These are phyloP conservation scores for Nannizziopsis barbatae DNA, from an alignment of 2,329 filamentous ascomycete species.

Conservation along the genomic window DNA sequence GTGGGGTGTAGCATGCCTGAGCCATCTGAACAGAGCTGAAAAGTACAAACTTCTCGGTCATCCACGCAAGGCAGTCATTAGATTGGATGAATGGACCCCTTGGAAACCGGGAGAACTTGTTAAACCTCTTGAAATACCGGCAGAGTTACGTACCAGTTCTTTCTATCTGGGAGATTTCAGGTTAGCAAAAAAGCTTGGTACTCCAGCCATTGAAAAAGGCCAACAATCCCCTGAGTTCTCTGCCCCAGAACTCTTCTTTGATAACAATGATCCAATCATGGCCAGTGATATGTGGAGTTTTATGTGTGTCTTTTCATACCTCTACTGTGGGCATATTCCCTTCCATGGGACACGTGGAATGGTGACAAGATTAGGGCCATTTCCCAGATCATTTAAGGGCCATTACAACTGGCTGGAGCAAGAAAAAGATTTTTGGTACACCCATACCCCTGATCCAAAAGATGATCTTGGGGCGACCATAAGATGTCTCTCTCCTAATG, in stretches of 20 bases:
- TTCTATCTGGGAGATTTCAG: constrained; percentile 15
- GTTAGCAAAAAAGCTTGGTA: constrained; percentile 6
- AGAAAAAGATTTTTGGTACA: too few species aligned
- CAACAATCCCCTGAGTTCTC: constrained; percentile 9
- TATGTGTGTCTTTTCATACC: constrained; percentile 11
- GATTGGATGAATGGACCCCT: neutral
- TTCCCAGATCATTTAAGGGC: too few species aligned
- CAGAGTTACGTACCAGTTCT: constrained; percentile 2
- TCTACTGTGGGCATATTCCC: constrained; percentile 6
- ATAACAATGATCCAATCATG: constrained; percentile 6
- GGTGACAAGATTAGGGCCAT: too few species aligned
- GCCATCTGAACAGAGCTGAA: neutral
- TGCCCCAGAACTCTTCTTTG: constrained; percentile 11
- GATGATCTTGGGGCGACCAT: neutral
- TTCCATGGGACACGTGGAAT: neutral
- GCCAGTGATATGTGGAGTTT: constrained; percentile 16
- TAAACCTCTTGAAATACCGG: constrained; percentile 3
- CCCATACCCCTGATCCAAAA: neutral
- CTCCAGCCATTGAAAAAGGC: neutral
- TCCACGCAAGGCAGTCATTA: constrained; percentile 3
- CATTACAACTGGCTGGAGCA: too few species aligned
- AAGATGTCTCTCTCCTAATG: neutral
- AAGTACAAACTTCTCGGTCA: constrained; percentile 12
- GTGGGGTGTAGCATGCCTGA: constrained; percentile 10
- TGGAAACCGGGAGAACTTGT: constrained; percentile 8